A percentile compares a stretch with the other conserved stretches of the same genome.
These are phyloP conservation scores for Fusarium hostae DNA, from an alignment of 2,329 filamentous ascomycete species.

Conservation along the genomic window DNA sequence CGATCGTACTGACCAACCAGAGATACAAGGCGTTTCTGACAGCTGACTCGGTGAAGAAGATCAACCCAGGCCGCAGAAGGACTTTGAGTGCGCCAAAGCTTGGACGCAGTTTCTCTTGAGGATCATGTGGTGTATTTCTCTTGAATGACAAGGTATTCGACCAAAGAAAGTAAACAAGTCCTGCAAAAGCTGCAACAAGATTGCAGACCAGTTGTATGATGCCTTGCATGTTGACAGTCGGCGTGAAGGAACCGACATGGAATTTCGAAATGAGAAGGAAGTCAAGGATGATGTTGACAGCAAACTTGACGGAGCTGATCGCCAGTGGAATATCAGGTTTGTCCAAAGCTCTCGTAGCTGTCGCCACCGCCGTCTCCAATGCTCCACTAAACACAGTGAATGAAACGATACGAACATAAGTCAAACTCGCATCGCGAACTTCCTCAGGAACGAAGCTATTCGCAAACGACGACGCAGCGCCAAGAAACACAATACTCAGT, in stretches of 20 bases:
- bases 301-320: constrained; percentile 72
- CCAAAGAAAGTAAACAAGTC: constrained; percentile 69
- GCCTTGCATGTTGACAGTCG: constrained; percentile 73
- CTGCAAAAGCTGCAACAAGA: constrained; percentile 63
- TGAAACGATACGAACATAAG: constrained; percentile 72
- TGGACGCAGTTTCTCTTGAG: constrained; percentile 44
- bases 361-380: constrained; percentile 70
- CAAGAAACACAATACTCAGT: constrained; percentile 69
- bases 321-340: constrained; percentile 75
- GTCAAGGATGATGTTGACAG: constrained; percentile 74
- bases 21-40: constrained; percentile 76
- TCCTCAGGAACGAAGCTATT: constrained; percentile 70
- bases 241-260: constrained; percentile 64
- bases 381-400: constrained; percentile 72
- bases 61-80: constrained; percentile 66
- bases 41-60: constrained; percentile 72
- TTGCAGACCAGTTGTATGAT: constrained; percentile 71
- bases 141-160: constrained; percentile 47
- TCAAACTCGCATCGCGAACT: constrained; percentile 66
- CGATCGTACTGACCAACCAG: constrained; percentile 74
- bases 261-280: constrained; percentile 74
- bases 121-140: neutral
- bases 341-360: constrained; percentile 72
- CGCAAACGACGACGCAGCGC: constrained; percentile 65
- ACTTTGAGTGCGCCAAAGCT: constrained; percentile 58